Base-by-base conservation (phyloP, 164 flowering plant genomes). In the Hamamelis virginiana region DNA sequence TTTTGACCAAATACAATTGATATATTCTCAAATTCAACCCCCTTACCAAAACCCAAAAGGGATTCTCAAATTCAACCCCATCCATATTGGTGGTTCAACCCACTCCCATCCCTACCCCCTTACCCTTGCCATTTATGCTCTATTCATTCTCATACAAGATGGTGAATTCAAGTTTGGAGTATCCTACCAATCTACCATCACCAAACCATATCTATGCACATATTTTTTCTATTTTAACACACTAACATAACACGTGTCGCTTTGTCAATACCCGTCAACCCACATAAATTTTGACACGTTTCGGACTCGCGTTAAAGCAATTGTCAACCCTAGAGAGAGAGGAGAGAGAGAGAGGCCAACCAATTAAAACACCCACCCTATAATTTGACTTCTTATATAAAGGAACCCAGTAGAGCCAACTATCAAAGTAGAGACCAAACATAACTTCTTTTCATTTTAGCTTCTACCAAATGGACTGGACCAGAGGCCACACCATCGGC, bases 401-500 rank as follows among this genome's bases (percentile, higher is more conserved):
- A 33, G 41, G 41, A n/a, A n/a, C n/a, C n/a, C 41, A 33, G 4
- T 33, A 65, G 18, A 14, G n/a, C 1, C 15, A 13, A 38, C 16
- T 21, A 3, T n/a, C n/a, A 43, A 22, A 8, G 5, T 11, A 19
- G 14, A 52, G 14, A 52, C 14, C 43, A 38, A 15, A 43, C 28
- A 33, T 33, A 33, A 6, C 41, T 23, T 59, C 46, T 38, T 9
- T 21, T 4, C 4, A 9, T 45, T 41, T 41, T 33, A 8, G 43
- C 72, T 21, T 41, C 44, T 16, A 25, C 52, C 53, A 53, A 50
- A 83, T 84, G 87, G 77, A 75, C n/a, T 94, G 98, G 96, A 82
- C 70, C 14, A 86, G 92, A 78, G 93, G 93, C 51, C 78, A 28
- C 18, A 57, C 64, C 61, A 75, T 89, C 3, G 94, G 94, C 65